Percentiles rank a stretch among this genome's conserved stretches.
Evolutionary conservation across 163 green algal genomes (phyloP).

Genomic region (Trebouxiophyceae sp.): DNA sequence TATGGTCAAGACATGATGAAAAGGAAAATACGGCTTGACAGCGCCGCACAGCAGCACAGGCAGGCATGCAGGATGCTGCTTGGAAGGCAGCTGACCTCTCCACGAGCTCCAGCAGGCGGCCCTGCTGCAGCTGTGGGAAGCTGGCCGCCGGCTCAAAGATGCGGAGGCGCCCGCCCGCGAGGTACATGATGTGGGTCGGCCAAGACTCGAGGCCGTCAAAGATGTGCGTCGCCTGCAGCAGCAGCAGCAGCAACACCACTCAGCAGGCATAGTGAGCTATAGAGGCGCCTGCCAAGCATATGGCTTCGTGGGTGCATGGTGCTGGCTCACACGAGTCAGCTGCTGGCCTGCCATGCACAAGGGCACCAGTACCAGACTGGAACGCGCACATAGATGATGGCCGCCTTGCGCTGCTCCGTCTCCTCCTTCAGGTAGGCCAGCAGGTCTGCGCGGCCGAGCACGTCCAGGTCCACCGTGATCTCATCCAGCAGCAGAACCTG

Average conservation of each 20-base stretch:
- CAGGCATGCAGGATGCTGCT: no score
- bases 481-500: slow-evolving; percentile 87
- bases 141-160: slow-evolving; percentile 28
- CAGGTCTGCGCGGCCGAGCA: slow-evolving; percentile 85
- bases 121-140: slow-evolving; percentile 48
- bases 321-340: not conserved
- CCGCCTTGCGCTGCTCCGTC: slow-evolving; percentile 59
- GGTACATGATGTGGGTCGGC: slow-evolving; percentile 79
- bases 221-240: slow-evolving; percentile 90
- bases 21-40: not conserved
- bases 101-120: slow-evolving; percentile 58
- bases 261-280: not conserved
- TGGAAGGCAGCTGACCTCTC: slow-evolving; percentile 34
- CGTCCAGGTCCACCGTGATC: slow-evolving; percentile 97
- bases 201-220: slow-evolving; percentile 89
- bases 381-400: slow-evolving; percentile 75
- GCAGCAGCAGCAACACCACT: no score
- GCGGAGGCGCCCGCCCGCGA: slow-evolving; percentile 52
- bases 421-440: slow-evolving; percentile 80
- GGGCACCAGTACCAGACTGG: slow-evolving; percentile 23
- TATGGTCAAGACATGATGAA: not conserved
- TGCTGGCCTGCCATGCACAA: slow-evolving; percentile 13
- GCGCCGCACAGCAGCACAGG: not conserved
- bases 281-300: not conserved
- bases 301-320: not conserved